Evolutionary conservation across 2,329 filamentous ascomycete species (phyloP), one percentile per base, ranked within the genome.

Genomic region (Fusarium tupiense): DNA sequence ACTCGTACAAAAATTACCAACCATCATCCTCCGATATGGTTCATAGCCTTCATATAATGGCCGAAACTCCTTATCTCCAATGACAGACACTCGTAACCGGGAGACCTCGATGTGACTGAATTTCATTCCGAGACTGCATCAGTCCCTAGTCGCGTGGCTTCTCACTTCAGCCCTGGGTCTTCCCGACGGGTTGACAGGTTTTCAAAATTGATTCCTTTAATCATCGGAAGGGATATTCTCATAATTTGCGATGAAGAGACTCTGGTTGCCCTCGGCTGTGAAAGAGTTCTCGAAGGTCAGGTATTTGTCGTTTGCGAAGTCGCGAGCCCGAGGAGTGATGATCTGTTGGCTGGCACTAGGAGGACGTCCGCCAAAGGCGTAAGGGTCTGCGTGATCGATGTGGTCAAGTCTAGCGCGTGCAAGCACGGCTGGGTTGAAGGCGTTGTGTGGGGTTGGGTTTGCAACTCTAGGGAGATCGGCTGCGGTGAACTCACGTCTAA

Each of bases 141-240:
- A 29, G 22, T 43, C 38, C 43, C 22, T 24, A 9, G 37, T 22
- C 37, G 43, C 26, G 20, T 19, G 60, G 47, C 35, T 52, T 26
- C 43, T 60, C 40, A 31, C 29, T 63, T 72, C 73, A 74, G 73
- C 70, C 73, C 67, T 72, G 67, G 29, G 50, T 46, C 43, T 44
- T 49, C 38, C 35, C 24, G 31, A 24, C 24, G 20, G 24, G 14
- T 41, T 49, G 24, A 31, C 46, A n/a, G 38, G 10, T 29, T 33
- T 49, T 56, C 52, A 56, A 69, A 57, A 3, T 20, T 19, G 43
- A n/a, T 37, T 10, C 11, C 35, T n/a, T 35, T 60, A 20, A 37
- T 47, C 20, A 9, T 60, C n/a, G 31, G n/a, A 52, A 29, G 20
- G 33, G 13, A 8, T 7, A 17, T n/a, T 10, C 2, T 24, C 31